phyloP scores from a whole-genome alignment of 2,329 filamentous ascomycete species.

The Lachnellula subtilissima region DNA sequence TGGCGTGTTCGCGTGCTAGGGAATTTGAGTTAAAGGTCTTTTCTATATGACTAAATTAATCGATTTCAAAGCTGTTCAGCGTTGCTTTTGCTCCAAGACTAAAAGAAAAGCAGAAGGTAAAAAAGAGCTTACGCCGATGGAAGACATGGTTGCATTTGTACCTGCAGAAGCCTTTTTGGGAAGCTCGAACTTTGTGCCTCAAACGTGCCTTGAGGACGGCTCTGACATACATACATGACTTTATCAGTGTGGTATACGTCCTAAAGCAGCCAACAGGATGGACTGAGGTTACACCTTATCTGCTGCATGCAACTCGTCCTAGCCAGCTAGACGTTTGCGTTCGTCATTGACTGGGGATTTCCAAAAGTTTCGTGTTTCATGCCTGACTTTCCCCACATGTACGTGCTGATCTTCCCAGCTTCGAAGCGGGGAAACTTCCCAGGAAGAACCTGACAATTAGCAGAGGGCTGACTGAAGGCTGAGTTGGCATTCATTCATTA shows the following conservation, averaged over 20 bases:
- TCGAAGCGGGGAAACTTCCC: constrained; percentile 9
- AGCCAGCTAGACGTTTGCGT: neutral
- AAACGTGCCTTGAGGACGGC: neutral
- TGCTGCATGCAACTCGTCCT: constrained; percentile 8
- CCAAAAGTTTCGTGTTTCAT: constrained; percentile 22
- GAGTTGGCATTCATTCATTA: neutral
- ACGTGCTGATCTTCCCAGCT: constrained; percentile 5
- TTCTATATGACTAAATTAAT: neutral
- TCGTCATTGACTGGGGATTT: constrained; percentile 8
- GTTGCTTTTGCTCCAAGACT: neutral
- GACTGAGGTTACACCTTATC: constrained; percentile 11
- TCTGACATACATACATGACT: constrained; percentile 8
- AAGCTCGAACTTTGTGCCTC: constrained; percentile 2
- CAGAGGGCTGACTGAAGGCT: neutral
- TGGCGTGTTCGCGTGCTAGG: neutral
- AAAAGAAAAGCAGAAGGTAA: neutral
- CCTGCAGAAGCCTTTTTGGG: constrained; percentile 15
- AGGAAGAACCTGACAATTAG: constrained; percentile 10
- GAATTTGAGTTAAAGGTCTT: neutral
- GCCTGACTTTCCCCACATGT: constrained; percentile 8
- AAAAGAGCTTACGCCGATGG: neutral
- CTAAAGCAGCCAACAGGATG: neutral
- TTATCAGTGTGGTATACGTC: neutral
- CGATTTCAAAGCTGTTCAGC: neutral
- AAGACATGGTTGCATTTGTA: constrained; percentile 9